phyloP scores from a whole-genome alignment of 768 basidiomycete species.

The Pleurotus tuoliensis region DNA sequence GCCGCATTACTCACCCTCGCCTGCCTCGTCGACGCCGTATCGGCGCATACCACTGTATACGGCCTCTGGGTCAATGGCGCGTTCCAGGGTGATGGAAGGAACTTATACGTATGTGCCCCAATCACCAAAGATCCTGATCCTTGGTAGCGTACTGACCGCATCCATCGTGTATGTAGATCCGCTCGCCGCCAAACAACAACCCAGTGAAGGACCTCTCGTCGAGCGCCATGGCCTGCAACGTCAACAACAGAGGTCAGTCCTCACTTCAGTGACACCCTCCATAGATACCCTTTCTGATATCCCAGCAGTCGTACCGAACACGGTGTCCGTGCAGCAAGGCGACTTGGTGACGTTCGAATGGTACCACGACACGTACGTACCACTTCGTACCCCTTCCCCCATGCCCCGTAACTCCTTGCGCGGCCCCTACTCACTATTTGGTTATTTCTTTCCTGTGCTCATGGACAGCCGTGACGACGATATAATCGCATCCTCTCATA shows the following conservation, averaged over 20 bases:
- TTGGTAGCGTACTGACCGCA: neutral
- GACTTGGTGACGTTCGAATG: conserved; percentile 32
- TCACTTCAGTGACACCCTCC: too few species aligned
- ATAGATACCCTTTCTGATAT: too few species aligned
- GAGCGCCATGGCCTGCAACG: conserved; percentile 27
- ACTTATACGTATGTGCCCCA: conserved; percentile 21
- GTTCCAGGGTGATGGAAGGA: conserved; percentile 30
- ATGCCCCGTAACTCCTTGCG: neutral
- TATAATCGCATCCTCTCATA: conserved; percentile 31
- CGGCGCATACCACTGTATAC: conserved; percentile 31
- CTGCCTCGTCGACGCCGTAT: conserved; percentile 16
- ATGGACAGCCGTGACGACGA: conserved; percentile 28
- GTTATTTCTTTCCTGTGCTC: too few species aligned
- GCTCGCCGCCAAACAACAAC: conserved; percentile 32
- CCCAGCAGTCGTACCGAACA: conserved; percentile 21
- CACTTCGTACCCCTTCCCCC: conserved; percentile 1
- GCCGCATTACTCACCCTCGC: neutral
- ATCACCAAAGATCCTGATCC: neutral
- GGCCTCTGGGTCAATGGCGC: conserved; percentile 34
- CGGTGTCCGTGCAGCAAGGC: conserved; percentile 25
- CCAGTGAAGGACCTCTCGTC: conserved; percentile 32
- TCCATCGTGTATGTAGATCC: conserved; percentile 19
- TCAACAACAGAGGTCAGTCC: conserved; percentile 24
- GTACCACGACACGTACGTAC: conserved; percentile 26
- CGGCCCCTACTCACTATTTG: neutral